A percentile compares a stretch with the other conserved stretches of the same genome.
Evolutionary conservation across 2,329 filamentous ascomycete species (phyloP).

Genomic region (Chaetomium sp.): DNA sequence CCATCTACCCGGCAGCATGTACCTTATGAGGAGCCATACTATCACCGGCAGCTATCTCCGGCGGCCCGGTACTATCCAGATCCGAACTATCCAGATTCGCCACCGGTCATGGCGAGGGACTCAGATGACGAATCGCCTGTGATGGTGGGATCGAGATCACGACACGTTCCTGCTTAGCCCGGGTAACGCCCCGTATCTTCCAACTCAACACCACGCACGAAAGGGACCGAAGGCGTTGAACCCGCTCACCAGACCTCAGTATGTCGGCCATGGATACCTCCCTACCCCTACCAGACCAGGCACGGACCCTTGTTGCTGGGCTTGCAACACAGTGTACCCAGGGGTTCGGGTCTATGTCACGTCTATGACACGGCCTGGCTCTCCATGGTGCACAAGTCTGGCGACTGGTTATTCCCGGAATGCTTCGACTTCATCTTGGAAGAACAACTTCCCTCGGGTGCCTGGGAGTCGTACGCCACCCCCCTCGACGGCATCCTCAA

Average conservation of each 20-base stretch:
- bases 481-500: constrained; percentile 1
- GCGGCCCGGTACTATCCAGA: not conserved
- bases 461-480: not conserved
- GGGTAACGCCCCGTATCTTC: not conserved
- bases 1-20: not conserved
- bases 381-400: constrained; percentile 2
- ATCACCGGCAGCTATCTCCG: not conserved
- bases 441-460: not conserved
- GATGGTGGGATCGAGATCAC: not conserved
- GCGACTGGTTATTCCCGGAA: not conserved
- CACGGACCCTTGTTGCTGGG: not conserved
- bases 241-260: not conserved
- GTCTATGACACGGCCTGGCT: constrained; percentile 1
- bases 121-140: not conserved
- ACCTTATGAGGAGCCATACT: not conserved
- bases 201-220: not conserved
- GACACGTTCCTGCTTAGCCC: not conserved
- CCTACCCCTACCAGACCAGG: not conserved
- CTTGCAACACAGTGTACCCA: not conserved
- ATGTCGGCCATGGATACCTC: not conserved
- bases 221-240: not conserved
- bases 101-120: not conserved
- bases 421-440: not conserved
- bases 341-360: not conserved
- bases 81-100: not conserved